Evolutionary conservation across 331 rosid genomes (phyloP).

Genomic region (Phaseolus coccineus): DNA sequence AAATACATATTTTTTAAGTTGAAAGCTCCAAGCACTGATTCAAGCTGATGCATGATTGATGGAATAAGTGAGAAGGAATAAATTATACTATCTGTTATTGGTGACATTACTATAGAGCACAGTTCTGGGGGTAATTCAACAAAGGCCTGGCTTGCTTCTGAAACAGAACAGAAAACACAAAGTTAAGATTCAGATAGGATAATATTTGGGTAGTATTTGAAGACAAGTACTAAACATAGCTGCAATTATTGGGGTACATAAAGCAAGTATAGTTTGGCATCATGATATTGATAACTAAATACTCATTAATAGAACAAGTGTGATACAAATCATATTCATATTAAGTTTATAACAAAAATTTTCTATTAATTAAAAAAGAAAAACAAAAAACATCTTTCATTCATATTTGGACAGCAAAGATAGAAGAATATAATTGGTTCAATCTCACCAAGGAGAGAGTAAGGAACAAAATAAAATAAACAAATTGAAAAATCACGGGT

Average conservation of each 20-base stretch:
- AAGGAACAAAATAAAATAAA: conserved; percentile 30
- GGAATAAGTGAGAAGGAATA: conserved; percentile 78
- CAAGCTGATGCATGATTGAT: conserved; percentile 79
- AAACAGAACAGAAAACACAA: conserved; percentile 32
- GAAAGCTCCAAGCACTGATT: conserved; percentile 67
- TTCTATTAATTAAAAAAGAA: neutral
- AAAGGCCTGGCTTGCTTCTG: conserved; percentile 56
- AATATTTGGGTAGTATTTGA: neutral
- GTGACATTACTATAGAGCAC: conserved; percentile 73
- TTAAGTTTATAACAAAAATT: neutral
- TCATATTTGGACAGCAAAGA: conserved; percentile 7
- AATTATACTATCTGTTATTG: conserved; percentile 54
- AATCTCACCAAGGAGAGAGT: conserved; percentile 25
- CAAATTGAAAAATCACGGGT: neutral
- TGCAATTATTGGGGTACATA: neutral
- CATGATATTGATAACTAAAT: neutral
- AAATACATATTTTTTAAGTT: conserved; percentile 65
- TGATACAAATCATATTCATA: neutral
- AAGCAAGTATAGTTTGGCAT: neutral
- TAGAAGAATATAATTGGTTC: neutral
- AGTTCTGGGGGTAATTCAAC: conserved; percentile 90
- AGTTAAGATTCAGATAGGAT: conserved; percentile 20
- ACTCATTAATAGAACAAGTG: neutral
- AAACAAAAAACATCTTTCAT: neutral
- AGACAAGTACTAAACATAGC: conserved; percentile 21